Percentiles rank a stretch among this genome's conserved stretches.
These are phyloP conservation scores for Trichoderma pleuroti DNA, from an alignment of 2,329 filamentous ascomycete species.

Conservation along the genomic window DNA sequence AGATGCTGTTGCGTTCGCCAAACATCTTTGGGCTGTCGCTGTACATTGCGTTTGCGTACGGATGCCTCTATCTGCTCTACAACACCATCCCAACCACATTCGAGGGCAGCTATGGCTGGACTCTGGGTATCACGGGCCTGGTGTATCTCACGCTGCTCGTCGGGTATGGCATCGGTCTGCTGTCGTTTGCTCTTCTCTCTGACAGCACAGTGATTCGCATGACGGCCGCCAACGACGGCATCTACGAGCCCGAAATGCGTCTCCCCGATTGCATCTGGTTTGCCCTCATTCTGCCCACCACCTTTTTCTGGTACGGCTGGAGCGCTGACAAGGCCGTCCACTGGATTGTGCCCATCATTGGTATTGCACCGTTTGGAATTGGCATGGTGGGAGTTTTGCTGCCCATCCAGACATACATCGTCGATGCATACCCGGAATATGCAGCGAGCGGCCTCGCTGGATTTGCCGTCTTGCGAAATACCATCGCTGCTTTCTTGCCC, in stretches of 20 bases:
- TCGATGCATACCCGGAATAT: constrained; percentile 32
- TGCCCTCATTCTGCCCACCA: constrained; percentile 31
- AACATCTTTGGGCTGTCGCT: constrained; percentile 45
- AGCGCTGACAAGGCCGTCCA: constrained; percentile 31
- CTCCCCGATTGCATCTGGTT: constrained; percentile 34
- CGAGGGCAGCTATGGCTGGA: constrained; percentile 26
- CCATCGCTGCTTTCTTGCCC: constrained; percentile 67
- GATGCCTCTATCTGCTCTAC: constrained; percentile 3
- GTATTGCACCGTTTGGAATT: constrained; percentile 4
- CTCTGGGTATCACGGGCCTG: constrained; percentile 2
- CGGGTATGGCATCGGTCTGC: background rate
- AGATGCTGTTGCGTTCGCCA: constrained; percentile 50
- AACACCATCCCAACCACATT: constrained; percentile 49
- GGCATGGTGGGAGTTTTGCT: background rate
- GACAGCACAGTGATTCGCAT: constrained; percentile 36
- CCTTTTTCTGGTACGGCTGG: constrained; percentile 38
- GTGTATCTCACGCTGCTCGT: background rate
- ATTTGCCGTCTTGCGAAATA: constrained; percentile 40
- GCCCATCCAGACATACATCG: constrained; percentile 41
- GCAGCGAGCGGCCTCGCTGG: constrained; percentile 24
- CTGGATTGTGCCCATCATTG: constrained; percentile 39
- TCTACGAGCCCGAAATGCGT: constrained; percentile 32
- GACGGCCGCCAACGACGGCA: constrained; percentile 28
- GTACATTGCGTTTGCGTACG: constrained; percentile 9
- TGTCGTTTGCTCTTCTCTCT: constrained; percentile 31